Evolutionary conservation across 805 yeast genomes (phyloP).

Genomic region (Zygosaccharomyces siamensis): DNA sequence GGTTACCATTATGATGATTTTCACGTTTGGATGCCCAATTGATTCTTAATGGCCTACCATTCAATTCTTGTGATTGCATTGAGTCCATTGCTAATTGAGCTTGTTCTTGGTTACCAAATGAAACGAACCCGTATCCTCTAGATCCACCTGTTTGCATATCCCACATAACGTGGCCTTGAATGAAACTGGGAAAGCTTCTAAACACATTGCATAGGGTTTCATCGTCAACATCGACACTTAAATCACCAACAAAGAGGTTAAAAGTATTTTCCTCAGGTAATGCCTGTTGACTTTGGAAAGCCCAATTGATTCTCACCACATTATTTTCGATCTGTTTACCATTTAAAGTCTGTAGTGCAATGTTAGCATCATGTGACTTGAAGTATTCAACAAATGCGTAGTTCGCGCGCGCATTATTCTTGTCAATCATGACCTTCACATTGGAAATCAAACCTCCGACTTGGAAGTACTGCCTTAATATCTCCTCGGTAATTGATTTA

Average conservation of each 20-base stretch:
- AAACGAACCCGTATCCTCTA: constrained; percentile 87
- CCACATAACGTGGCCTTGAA: constrained; percentile 95
- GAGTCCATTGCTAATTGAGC: constrained; percentile 68
- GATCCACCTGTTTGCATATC: constrained; percentile 92
- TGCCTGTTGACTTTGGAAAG: constrained; percentile 73
- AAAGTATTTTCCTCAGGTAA: constrained; percentile 51
- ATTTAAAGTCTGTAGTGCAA: constrained; percentile 56
- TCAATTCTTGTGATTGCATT: constrained; percentile 69
- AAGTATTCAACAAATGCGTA: constrained; percentile 82
- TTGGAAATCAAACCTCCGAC: constrained; percentile 56
- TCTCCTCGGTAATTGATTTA: constrained; percentile 58
- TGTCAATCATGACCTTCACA: constrained; percentile 70
- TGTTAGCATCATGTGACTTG: constrained; percentile 51
- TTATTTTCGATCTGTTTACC: constrained; percentile 52
- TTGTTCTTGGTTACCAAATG: constrained; percentile 59
- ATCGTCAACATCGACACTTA: constrained; percentile 77
- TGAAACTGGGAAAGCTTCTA: constrained; percentile 50
- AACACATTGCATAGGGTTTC: constrained; percentile 60
- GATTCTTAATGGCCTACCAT: constrained; percentile 73
- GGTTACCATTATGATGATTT: constrained; percentile 28
- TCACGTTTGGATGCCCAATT: constrained; percentile 85
- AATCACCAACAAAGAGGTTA: constrained; percentile 82
- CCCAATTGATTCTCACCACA: constrained; percentile 70
- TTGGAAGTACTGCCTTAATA: constrained; percentile 56
- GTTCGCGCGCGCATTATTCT: constrained; percentile 65